phyloP scores from a whole-genome alignment of 441 rosid genomes.

The Pelargonium cotyledonis region DNA sequence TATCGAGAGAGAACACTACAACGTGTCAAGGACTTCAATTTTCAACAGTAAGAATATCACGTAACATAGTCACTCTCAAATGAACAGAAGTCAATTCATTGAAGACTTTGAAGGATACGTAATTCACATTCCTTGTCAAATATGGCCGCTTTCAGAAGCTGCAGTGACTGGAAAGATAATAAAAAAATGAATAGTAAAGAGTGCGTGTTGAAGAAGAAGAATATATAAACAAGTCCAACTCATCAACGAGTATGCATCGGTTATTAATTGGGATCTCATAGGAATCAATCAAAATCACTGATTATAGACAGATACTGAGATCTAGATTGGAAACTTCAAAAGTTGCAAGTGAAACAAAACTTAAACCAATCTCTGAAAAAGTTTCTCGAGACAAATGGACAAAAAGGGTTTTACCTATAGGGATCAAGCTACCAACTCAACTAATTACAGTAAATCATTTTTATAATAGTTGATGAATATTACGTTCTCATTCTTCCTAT shows the following conservation, averaged over 20 bases:
- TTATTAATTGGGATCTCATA: neutral
- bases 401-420: too few species aligned
- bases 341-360: neutral
- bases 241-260: neutral
- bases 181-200: constrained; percentile 12
- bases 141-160: constrained; percentile 67
- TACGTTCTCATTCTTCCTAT: too few species aligned
- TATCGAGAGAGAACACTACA: constrained; percentile 84
- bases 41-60: constrained; percentile 9
- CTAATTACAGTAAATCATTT: too few species aligned
- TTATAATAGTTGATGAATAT: too few species aligned
- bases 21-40: constrained; percentile 46
- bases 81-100: neutral
- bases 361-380: neutral
- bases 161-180: constrained; percentile 56
- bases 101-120: constrained; percentile 49
- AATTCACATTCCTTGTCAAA: constrained; percentile 79
- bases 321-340: neutral
- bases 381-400: neutral
- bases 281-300: neutral
- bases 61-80: neutral
- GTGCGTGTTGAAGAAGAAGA: neutral
- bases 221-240: neutral
- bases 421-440: too few species aligned
- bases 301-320: neutral